phyloP scores from a whole-genome alignment of 2,329 filamentous ascomycete species.

The Xylariaceae sp. region DNA sequence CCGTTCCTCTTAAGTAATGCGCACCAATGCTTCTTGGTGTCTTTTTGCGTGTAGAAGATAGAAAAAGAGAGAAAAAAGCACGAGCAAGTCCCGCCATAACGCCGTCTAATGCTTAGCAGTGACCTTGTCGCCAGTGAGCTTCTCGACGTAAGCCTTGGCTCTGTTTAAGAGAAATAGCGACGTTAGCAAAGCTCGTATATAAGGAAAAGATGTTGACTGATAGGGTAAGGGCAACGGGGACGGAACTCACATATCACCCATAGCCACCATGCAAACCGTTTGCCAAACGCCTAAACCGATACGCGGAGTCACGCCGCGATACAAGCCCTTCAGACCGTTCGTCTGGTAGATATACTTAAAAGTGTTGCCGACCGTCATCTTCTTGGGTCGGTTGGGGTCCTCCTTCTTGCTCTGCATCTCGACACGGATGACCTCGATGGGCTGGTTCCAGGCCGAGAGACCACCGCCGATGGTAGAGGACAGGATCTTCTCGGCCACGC shows the following conservation, averaged over 20 bases:
- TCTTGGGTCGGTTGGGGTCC: slow-evolving; percentile 97
- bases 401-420: slow-evolving; percentile 99
- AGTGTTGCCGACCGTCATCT: slow-evolving; percentile 91
- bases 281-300: slow-evolving; percentile 97
- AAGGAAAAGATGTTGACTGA: background rate
- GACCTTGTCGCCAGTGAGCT: slow-evolving; percentile 59
- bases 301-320: slow-evolving; percentile 90
- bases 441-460: slow-evolving; percentile 97
- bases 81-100: slow-evolving; percentile 27
- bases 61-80: slow-evolving; percentile 11
- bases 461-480: slow-evolving; percentile 87
- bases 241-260: slow-evolving; percentile 85
- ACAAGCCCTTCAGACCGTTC: slow-evolving; percentile 88
- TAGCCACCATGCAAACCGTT: slow-evolving; percentile 98
- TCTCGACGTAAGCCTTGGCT: slow-evolving; percentile 64
- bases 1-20: background rate
- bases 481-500: slow-evolving; percentile 78
- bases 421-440: slow-evolving; percentile 98
- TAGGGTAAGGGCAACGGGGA: slow-evolving; percentile 2
- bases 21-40: background rate
- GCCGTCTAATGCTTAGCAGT: slow-evolving; percentile 62
- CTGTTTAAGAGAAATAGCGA: slow-evolving; percentile 36
- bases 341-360: slow-evolving; percentile 82
- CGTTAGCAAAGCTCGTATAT: slow-evolving; percentile 27
- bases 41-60: background rate